Percentiles rank a stretch among this genome's conserved stretches.
These are phyloP conservation scores for Xylaria curta DNA, from an alignment of 495 filamentous ascomycete genomes.

Conservation along the genomic window DNA sequence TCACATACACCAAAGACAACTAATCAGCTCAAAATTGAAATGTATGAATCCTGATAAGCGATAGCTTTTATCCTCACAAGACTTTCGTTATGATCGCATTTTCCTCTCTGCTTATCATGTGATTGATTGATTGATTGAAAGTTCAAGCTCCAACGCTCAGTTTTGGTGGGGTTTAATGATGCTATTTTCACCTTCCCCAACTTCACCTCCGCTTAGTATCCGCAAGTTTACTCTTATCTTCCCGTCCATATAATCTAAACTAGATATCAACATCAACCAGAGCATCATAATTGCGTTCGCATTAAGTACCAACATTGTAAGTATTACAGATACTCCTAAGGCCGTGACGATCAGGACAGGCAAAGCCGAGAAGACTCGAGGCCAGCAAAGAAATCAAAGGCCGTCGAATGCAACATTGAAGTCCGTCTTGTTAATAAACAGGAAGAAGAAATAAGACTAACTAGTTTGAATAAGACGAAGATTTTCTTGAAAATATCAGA, in stretches of 20 bases:
- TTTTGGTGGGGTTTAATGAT: slow-evolving; percentile 11
- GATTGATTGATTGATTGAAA: neutral
- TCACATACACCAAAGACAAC: neutral
- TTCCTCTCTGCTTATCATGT: too few species aligned
- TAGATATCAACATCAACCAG: neutral
- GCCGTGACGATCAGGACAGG: too few species aligned
- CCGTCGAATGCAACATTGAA: neutral
- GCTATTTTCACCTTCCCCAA: neutral
- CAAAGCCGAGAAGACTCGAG: too few species aligned
- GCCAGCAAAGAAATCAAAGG: neutral
- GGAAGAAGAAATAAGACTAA: neutral
- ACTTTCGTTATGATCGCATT: neutral
- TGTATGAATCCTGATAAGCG: neutral
- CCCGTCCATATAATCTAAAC: neutral
- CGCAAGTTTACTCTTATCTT: neutral
- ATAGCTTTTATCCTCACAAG: neutral
- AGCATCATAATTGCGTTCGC: neutral
- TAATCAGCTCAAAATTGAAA: neutral
- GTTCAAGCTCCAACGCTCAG: neutral
- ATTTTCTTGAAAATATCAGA: neutral
- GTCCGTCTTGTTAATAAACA: neutral
- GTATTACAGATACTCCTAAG: too few species aligned
- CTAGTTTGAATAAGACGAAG: neutral
- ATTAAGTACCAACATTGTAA: neutral
- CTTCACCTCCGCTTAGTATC: neutral